A percentile compares a stretch with the other conserved stretches of the same genome.
phyloP scores from a whole-genome alignment of 2,329 filamentous ascomycete genomes.

The Fusarium palustre region DNA sequence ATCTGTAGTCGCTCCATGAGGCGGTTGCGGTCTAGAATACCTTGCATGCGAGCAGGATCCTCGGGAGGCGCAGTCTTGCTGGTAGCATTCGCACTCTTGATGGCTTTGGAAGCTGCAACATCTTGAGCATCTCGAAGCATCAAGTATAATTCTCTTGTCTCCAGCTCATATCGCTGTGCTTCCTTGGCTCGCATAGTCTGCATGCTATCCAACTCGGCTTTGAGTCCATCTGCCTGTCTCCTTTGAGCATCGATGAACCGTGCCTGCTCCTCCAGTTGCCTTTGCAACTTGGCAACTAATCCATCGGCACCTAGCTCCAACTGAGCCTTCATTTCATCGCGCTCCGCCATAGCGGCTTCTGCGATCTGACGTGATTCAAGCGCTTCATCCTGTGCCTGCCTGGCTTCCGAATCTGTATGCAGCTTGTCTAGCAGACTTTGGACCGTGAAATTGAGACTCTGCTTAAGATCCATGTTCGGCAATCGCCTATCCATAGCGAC shows the following conservation, averaged over 20 bases:
- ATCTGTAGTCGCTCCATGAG: conserved; percentile 95
- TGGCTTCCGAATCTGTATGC: conserved; percentile 94
- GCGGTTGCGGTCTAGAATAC: conserved; percentile 90
- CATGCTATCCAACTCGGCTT: conserved; percentile 87
- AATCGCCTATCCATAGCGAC: conserved; percentile 97
- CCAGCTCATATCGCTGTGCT: conserved; percentile 92
- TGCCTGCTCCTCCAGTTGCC: conserved; percentile 91
- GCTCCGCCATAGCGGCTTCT: conserved; percentile 94
- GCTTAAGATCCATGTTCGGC: conserved; percentile 97
- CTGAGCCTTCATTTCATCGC: conserved; percentile 91
- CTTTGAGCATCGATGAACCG: conserved; percentile 90
- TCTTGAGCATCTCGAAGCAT: conserved; percentile 99
- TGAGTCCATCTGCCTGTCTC: conserved; percentile 87
- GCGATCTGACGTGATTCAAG: conserved; percentile 91
- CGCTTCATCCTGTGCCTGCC: conserved; percentile 91
- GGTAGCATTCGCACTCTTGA: conserved; percentile 62
- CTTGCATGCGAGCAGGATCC: conserved; percentile 83
- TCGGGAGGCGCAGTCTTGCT: conserved; percentile 65
- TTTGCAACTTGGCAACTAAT: conserved; percentile 90
- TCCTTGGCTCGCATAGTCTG: conserved; percentile 90
- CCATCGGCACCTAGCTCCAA: conserved; percentile 94
- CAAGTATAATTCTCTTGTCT: conserved; percentile 95
- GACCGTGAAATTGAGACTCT: conserved; percentile 96
- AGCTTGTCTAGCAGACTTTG: conserved; percentile 95
- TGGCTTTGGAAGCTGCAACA: conserved; percentile 87